Evolutionary conservation across 2,329 filamentous ascomycete species (phyloP).

Genomic region (Xylaria sp.): DNA sequence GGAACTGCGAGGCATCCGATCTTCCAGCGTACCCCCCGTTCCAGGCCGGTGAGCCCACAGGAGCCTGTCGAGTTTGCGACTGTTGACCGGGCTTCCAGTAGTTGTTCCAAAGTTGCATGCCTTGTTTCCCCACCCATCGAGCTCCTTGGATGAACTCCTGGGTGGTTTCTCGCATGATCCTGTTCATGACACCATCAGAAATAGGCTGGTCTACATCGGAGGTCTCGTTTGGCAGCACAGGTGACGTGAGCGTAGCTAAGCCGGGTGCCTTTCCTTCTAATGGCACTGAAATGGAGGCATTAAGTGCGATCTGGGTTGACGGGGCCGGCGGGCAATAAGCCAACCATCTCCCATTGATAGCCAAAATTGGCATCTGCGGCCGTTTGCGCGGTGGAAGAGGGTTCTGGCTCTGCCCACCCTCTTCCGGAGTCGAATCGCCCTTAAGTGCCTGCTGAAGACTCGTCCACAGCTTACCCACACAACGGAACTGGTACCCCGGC

Average conservation of each 20-base stretch:
- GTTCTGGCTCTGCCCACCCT: slow-evolving; percentile 45
- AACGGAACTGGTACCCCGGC: slow-evolving; percentile 55
- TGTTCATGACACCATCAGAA: slow-evolving; percentile 72
- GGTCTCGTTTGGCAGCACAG: slow-evolving; percentile 67
- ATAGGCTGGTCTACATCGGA: slow-evolving; percentile 74
- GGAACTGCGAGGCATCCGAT: slow-evolving; percentile 62
- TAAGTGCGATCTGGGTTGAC: slow-evolving; percentile 69
- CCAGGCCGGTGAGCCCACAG: slow-evolving; percentile 51
- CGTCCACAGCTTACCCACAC: slow-evolving; percentile 91
- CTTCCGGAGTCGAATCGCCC: slow-evolving; percentile 51
- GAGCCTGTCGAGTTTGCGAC: slow-evolving; percentile 48
- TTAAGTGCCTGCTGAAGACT: slow-evolving; percentile 67
- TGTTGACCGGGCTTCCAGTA: slow-evolving; percentile 69
- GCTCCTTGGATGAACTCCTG: slow-evolving; percentile 77
- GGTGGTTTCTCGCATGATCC: slow-evolving; percentile 76
- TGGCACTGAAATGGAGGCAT: slow-evolving; percentile 65
- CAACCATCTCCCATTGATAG: slow-evolving; percentile 74
- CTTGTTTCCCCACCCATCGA: slow-evolving; percentile 77
- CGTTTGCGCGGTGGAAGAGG: slow-evolving; percentile 45
- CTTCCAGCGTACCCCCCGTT: slow-evolving; percentile 47
- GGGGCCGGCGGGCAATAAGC: slow-evolving; percentile 75
- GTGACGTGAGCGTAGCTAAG: slow-evolving; percentile 64
- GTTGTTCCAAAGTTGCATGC: slow-evolving; percentile 75
- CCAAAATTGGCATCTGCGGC: slow-evolving; percentile 66
- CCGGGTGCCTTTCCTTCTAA: slow-evolving; percentile 59